A percentile compares a stretch with the other conserved stretches of the same genome.
These are phyloP conservation scores for Laguncularia racemosa DNA, from an alignment of 345 rosid genomes.

Conservation along the genomic window DNA sequence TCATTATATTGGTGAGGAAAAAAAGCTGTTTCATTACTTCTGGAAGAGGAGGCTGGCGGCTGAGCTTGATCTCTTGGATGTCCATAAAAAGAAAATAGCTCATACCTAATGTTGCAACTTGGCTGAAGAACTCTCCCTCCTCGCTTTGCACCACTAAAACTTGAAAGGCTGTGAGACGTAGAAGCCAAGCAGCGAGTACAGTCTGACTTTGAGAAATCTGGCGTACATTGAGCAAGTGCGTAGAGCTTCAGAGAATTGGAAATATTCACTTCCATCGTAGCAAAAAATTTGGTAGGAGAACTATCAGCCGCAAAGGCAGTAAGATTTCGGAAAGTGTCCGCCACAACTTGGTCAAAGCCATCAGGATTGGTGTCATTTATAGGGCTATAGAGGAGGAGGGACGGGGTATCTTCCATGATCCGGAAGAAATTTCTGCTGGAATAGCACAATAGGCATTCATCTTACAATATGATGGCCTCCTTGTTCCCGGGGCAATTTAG, in stretches of 20 bases:
- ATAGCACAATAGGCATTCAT: conserved; percentile 26
- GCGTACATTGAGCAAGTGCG: conserved; percentile 16
- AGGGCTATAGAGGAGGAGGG: neutral
- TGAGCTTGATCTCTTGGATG: neutral
- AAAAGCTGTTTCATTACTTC: neutral
- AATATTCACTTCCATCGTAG: neutral
- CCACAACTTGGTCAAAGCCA: neutral
- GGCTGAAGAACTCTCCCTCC: conserved; percentile 13
- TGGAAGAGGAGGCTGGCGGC: neutral
- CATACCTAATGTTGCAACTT: conserved; percentile 16
- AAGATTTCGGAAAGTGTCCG: neutral
- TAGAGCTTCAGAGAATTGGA: neutral
- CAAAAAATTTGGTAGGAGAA: neutral
- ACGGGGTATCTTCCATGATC: neutral
- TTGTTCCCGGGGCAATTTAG: conserved; percentile 15
- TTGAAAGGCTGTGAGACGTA: neutral
- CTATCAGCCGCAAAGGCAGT: neutral
- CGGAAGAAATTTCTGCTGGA: conserved; percentile 12
- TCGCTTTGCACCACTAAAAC: neutral
- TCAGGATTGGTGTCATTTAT: neutral
- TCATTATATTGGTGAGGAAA: neutral
- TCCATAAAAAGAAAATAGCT: conserved; percentile 3
- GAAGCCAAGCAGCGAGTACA: conserved; percentile 1
- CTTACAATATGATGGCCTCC: conserved; percentile 27
- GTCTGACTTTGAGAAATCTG: conserved; percentile 3